A percentile compares a stretch with the other conserved stretches of the same genome.
Evolutionary conservation across 805 yeast genomes (phyloP).

Genomic region (Grigorovia jiainica): DNA sequence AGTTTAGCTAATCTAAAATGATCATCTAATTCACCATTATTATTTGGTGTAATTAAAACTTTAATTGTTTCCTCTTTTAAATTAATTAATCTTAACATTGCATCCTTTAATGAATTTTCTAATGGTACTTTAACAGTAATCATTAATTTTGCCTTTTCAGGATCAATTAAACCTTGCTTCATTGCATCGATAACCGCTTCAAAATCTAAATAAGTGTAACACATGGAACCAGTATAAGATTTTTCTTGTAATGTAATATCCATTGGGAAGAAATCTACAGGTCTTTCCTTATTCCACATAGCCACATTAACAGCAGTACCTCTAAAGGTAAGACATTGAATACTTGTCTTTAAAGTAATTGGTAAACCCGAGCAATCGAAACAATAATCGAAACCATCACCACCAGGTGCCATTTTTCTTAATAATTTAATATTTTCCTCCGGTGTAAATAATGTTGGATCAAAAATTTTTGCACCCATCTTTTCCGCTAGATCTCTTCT

Average conservation of each 20-base stretch:
- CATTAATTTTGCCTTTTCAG: constrained; percentile 36
- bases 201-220: constrained; percentile 50
- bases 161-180: constrained; percentile 35
- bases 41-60: constrained; percentile 42
- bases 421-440: constrained; percentile 31
- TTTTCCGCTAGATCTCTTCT: constrained; percentile 42
- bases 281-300: constrained; percentile 45
- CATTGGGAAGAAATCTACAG: constrained; percentile 46
- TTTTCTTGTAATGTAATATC: constrained; percentile 47
- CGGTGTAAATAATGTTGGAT: constrained; percentile 35
- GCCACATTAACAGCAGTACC: constrained; percentile 59
- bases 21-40: constrained; percentile 26
- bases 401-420: constrained; percentile 33
- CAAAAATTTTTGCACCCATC: constrained; percentile 41
- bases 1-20: background rate
- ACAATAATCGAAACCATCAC: constrained; percentile 40
- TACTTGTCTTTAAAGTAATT: constrained; percentile 41
- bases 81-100: constrained; percentile 39
- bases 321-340: constrained; percentile 41
- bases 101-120: constrained; percentile 42
- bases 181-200: constrained; percentile 48
- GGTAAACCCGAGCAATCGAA: constrained; percentile 47
- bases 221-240: constrained; percentile 50
- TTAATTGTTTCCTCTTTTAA: constrained; percentile 52
- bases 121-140: constrained; percentile 47